These are phyloP conservation scores for Annulohypoxylon bovei DNA, from an alignment of 495 filamentous ascomycete species.

Conservation along the genomic window DNA sequence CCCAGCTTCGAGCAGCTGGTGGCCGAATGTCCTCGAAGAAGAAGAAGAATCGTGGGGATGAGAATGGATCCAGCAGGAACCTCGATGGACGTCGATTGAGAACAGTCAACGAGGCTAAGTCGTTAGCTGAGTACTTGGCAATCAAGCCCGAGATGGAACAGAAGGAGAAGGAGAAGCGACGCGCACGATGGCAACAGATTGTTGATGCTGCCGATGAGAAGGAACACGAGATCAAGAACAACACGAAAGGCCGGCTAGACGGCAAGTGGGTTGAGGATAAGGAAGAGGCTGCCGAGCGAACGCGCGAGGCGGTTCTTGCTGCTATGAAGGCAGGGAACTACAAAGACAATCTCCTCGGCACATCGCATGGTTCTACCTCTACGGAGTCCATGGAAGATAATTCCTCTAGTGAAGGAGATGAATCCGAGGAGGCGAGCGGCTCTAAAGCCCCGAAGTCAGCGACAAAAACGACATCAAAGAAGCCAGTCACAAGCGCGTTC, in stretches of 20 bases:
- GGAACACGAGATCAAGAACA: constrained; percentile 79
- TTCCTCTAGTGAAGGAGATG: constrained; percentile 50
- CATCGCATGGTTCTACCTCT: constrained; percentile 56
- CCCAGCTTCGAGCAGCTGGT: constrained; percentile 93
- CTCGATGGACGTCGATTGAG: constrained; percentile 90
- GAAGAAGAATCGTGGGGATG: constrained; percentile 84
- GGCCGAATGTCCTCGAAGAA: constrained; percentile 96
- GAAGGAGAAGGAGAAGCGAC: constrained; percentile 85
- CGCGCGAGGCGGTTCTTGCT: constrained; percentile 80
- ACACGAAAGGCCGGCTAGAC: constrained; percentile 76
- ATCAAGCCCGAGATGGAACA: constrained; percentile 97
- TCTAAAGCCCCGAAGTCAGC: constrained; percentile 51
- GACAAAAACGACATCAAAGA: constrained; percentile 53
- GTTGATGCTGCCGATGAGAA: constrained; percentile 82
- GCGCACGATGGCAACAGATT: constrained; percentile 83
- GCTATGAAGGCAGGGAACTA: constrained; percentile 76
- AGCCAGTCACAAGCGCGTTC: constrained; percentile 64
- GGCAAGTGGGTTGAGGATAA: constrained; percentile 94
- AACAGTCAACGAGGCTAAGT: constrained; percentile 93
- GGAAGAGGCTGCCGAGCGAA: constrained; percentile 83
- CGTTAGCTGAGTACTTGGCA: constrained; percentile 91
- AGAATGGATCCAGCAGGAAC: constrained; percentile 88
- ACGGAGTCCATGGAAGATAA: constrained; percentile 52
- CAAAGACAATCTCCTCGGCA: constrained; percentile 60
- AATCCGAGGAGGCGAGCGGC: constrained; percentile 46